Conservation (phyloP, 2,329 filamentous ascomycete genomes). For the Aspergillus versicolor region DNA sequence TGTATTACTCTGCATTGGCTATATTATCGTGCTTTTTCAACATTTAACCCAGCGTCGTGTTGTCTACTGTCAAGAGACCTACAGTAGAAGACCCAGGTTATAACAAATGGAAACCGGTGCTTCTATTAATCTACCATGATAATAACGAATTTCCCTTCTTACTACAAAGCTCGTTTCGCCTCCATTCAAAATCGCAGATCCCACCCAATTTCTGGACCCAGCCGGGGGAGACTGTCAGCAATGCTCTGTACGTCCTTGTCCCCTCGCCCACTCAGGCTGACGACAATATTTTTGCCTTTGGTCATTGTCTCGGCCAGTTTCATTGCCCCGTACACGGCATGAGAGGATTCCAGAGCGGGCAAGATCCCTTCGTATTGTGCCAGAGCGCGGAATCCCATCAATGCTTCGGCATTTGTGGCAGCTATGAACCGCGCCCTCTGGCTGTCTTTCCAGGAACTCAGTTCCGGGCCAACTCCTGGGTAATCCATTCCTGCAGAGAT, state of each 20-base stretch:
- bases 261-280: conserved; percentile 67
- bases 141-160: too few species aligned
- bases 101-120: too few species aligned
- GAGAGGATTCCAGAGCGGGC: conserved; percentile 87
- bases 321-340: conserved; percentile 86
- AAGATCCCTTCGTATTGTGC: conserved; percentile 94
- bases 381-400: conserved; percentile 80
- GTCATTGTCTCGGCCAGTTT: conserved; percentile 75
- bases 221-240: too few species aligned
- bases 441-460: conserved; percentile 88
- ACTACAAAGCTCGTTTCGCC: too few species aligned
- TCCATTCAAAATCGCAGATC: conserved; percentile 55
- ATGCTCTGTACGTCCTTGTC: conserved; percentile 61
- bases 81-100: too few species aligned
- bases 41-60: too few species aligned
- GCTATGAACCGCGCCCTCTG: conserved; percentile 83
- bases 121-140: too few species aligned
- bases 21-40: too few species aligned
- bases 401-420: conserved; percentile 87
- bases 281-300: too few species aligned
- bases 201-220: conserved; percentile 65
- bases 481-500: conserved; percentile 96
- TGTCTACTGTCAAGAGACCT: too few species aligned
- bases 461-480: conserved; percentile 91
- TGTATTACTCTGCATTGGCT: too few species aligned